Percentiles rank a stretch among this genome's conserved stretches.
Evolutionary conservation across 345 rosid genomes (phyloP).

Genomic region (Combretum micranthum): DNA sequence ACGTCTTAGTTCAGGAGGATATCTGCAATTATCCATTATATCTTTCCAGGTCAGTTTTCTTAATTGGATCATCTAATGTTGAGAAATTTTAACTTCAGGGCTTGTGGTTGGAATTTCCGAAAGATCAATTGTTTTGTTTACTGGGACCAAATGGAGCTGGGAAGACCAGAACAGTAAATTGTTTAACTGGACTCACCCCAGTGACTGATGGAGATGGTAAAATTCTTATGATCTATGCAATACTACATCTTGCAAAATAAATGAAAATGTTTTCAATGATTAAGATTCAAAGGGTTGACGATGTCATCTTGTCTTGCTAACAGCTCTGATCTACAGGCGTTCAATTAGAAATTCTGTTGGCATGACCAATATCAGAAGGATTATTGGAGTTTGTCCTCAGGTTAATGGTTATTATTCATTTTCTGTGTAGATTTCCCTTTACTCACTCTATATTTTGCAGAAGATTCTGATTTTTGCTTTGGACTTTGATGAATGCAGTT

Average conservation of each 20-base stretch:
- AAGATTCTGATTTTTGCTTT: not conserved
- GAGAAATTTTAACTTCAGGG: conserved; percentile 31
- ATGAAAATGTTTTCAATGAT: no score
- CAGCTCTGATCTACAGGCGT: conserved; percentile 71
- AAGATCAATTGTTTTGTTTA: conserved; percentile 86
- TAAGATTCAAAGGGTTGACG: no score
- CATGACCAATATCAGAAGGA: conserved; percentile 70
- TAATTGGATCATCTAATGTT: not conserved
- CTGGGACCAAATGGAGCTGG: conserved; percentile 98
- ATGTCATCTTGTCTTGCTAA: not conserved
- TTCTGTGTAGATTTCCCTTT: not conserved
- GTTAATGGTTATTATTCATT: conserved; percentile 20
- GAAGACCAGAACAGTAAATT: conserved; percentile 78
- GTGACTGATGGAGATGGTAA: conserved; percentile 86
- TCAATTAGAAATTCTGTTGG: conserved; percentile 74
- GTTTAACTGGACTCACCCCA: conserved; percentile 78
- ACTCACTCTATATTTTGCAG: conserved; percentile 3
- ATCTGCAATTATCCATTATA: no score
- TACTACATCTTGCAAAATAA: no score
- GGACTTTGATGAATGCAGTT: conserved; percentile 31
- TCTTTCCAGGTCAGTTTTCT: no score
- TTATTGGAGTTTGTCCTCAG: conserved; percentile 96
- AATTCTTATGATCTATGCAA: not conserved
- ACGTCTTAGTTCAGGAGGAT: no score
- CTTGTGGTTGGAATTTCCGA: conserved; percentile 70